These are phyloP conservation scores for Meripilus lineatus DNA, from an alignment of 1,284 basidiomycete species.

Conservation along the genomic window DNA sequence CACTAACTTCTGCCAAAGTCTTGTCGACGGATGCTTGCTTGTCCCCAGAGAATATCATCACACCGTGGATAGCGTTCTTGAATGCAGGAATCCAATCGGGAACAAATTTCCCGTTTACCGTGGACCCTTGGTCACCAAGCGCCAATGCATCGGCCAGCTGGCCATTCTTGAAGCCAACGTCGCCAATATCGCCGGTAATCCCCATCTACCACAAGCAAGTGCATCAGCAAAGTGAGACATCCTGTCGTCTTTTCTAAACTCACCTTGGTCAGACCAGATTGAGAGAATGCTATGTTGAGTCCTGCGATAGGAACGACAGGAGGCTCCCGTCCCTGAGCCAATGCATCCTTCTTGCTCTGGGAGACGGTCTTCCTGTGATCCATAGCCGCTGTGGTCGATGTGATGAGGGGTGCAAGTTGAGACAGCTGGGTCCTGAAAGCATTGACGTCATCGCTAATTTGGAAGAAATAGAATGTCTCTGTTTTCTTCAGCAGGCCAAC, in stretches of 20 bases:
- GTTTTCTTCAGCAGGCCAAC: constrained; percentile 41
- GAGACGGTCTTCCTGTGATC: constrained; percentile 14
- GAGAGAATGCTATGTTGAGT: constrained; percentile 32
- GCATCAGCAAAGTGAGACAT: too few relatives aligned
- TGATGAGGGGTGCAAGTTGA: constrained; percentile 31
- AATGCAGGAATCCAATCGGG: constrained; percentile 31
- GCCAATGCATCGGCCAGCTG: constrained; percentile 24
- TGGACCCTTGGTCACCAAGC: constrained; percentile 18
- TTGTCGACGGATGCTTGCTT: constrained; percentile 16
- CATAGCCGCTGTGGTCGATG: constrained; percentile 21
- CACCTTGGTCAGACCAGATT: constrained; percentile 24
- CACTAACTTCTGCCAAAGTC: constrained; percentile 9
- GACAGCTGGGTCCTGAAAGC: constrained; percentile 20
- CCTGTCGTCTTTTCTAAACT: too few relatives aligned
- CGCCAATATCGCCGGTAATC: constrained; percentile 30
- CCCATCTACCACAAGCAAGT: too few relatives aligned
- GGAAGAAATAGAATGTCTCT: constrained; percentile 37
- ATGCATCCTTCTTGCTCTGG: constrained; percentile 8
- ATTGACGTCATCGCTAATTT: constrained; percentile 27
- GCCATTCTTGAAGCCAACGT: constrained; percentile 27
- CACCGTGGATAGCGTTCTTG: constrained; percentile 31
- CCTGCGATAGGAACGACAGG: constrained; percentile 15
- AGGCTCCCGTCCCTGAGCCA: constrained; percentile 10
- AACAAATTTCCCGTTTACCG: constrained; percentile 16
- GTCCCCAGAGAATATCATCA: constrained; percentile 32